Base-by-base conservation (phyloP, 306 rosid genomes). In the Ziziphus jujuba region DNA sequence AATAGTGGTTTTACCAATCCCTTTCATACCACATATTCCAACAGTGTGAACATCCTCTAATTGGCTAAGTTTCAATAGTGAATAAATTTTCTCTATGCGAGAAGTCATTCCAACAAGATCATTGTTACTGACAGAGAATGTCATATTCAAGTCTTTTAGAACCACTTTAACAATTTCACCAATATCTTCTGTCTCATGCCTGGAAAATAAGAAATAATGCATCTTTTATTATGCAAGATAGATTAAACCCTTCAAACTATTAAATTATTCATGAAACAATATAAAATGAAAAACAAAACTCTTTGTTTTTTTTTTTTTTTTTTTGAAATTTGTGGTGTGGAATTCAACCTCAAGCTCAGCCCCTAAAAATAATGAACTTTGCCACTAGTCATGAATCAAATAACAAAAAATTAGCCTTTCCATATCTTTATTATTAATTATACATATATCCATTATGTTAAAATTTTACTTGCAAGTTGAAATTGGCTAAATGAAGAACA, bases 1-100 rank as follows among this genome's bases (percentile, higher is more conserved):
- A 8, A 69, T 16, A 0, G 66, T 48, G 0, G 66, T 69, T 12
- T 58, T 69, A 12, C 74, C 74, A 6, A 70, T 40, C 4, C 75
- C 67, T 0, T 24, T 9, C 67, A 70, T 60, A 47, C 75, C 67
- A 14, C 61, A 59, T 20, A 70, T 70, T 25, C 67, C 75, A 21
- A 60, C 16, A 0, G 17, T n/a, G 6, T 40, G 43, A 24, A 70
- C 67, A 49, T 34, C 67, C 23, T 70, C 4, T 28, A 28, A 28
- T 28, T 28, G 33, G 33, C 33, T 28, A 28, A 28, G 2, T 7
- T 31, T 58, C 51, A 50, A 24, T 22, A 21, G 1, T 6, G 48
- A 50, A 49, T 59, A 14, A 3, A 70, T 14, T 59, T 35, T 5
- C 20, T 22, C 22, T 2, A 60, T 55, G 0, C 53, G 59, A 7